Evolutionary conservation across 306 rosid species (phyloP), one percentile per base, ranked within the genome.

Genomic region (Lathyrus oleraceus): DNA sequence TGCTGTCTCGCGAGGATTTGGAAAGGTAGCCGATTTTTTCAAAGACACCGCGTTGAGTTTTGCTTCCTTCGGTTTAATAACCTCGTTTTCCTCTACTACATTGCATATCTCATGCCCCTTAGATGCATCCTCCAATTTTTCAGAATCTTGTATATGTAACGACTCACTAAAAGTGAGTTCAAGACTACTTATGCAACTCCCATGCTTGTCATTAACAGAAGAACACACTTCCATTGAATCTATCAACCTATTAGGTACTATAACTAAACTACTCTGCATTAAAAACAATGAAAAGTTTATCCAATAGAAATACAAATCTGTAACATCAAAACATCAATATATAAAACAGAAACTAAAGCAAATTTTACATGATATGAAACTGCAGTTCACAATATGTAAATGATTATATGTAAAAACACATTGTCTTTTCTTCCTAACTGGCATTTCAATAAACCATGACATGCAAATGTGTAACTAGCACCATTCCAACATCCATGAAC

Each of bases 221-320:
- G 83, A 73, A 67, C 62, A 53, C 65, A 69, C n/a, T 75, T 85
- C 98, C 97, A 88, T 94, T 54, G 76, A 75, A 83, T 80, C 80
- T 52, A 58, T 62, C 70, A 73, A 15, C 51, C 35, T 19, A 39
- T 5, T 39, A 20, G 39, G 73, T 39, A 49, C 89, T 28, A 67
- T 30, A 38, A 9, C n/a, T n/a, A n/a, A n/a, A n/a, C 66, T 17
- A 44, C 64, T n/a, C 5, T 48, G n/a, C 52, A 53, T 16, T 15
- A 75, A 2, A 64, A 32, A 23, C 4, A 66, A 27, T 15, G 36
- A 42, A 13, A 52, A 30, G 15, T 25, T 47, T 13, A 61, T 15
- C 19, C 13, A 1, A 4, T 36, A 58, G 25, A 14, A 0, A 68
- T 4, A 61, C 17, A 38, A 54, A 59, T 25, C 23, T 16, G 8